Conservation (phyloP, 495 filamentous ascomycete genomes). For the Aspergillus avenaceus region DNA sequence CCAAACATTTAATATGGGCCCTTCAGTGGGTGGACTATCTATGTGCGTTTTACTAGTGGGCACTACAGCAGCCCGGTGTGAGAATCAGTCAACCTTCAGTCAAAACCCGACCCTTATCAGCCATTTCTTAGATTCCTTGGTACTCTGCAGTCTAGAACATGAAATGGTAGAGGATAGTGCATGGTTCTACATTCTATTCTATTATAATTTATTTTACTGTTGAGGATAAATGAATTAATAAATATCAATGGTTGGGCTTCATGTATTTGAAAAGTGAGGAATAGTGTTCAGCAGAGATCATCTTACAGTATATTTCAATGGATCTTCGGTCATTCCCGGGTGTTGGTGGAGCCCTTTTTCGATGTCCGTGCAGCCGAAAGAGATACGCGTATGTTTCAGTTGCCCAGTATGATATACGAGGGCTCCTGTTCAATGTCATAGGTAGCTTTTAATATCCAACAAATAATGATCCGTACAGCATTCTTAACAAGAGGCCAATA, state of each 20-base stretch:
- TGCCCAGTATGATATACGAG: not conserved
- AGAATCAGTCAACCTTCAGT: not conserved
- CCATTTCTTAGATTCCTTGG: too few species aligned
- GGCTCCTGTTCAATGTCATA: not conserved
- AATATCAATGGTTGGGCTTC: too few species aligned
- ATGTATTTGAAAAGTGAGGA: too few species aligned
- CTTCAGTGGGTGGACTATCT: conserved; percentile 5
- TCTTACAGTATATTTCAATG: conserved; percentile 8
- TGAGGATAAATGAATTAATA: too few species aligned
- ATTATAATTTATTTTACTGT: too few species aligned
- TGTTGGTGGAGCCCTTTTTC: conserved; percentile 22
- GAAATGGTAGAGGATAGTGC: too few species aligned
- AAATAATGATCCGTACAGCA: not conserved
- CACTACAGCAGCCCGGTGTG: conserved; percentile 2
- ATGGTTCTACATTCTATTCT: too few species aligned
- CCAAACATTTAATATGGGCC: conserved; percentile 5
- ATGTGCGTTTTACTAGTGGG: not conserved
- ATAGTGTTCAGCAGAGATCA: not conserved
- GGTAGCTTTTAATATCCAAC: not conserved
- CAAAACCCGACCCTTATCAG: too few species aligned
- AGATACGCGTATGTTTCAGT: conserved; percentile 44
- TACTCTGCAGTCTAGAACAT: too few species aligned
- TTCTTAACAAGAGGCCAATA: not conserved
- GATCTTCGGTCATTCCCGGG: conserved; percentile 31
- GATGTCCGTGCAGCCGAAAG: conserved; percentile 39